Percentiles rank a stretch among this genome's conserved stretches.
Conservation (phyloP, 495 filamentous ascomycete species). For the Cenococcum geophilum region DNA sequence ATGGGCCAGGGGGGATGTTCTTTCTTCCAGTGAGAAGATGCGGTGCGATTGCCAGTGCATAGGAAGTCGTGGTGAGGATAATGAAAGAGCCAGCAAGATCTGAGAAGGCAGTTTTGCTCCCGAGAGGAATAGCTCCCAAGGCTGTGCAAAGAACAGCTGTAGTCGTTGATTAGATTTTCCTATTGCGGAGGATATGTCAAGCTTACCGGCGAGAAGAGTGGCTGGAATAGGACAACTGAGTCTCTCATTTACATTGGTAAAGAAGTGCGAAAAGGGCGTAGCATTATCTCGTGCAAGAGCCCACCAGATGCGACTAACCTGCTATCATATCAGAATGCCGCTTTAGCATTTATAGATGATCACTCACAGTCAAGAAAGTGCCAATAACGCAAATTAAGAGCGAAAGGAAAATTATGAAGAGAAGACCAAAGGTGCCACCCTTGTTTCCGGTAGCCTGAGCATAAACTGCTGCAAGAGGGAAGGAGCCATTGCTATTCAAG, state of each 20-base stretch:
- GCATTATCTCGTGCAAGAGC: slow-evolving; percentile 69
- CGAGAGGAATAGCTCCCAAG: slow-evolving; percentile 71
- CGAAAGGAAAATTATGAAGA: slow-evolving; percentile 62
- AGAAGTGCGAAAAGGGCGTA: slow-evolving; percentile 47
- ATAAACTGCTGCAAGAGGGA: slow-evolving; percentile 75
- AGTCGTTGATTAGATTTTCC: too few species aligned
- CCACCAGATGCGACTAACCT: slow-evolving; percentile 64
- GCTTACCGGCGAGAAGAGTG: slow-evolving; percentile 52
- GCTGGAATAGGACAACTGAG: slow-evolving; percentile 58
- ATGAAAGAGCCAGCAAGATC: slow-evolving; percentile 69
- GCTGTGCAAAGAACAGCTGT: slow-evolving; percentile 48
- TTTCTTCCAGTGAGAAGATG: slow-evolving; percentile 61
- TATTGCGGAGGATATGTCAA: too few species aligned
- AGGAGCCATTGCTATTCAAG: slow-evolving; percentile 47
- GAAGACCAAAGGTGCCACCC: slow-evolving; percentile 56
- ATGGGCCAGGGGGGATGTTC: slow-evolving; percentile 51
- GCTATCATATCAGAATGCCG: too few species aligned
- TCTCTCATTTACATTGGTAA: slow-evolving; percentile 43
- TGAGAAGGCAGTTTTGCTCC: slow-evolving; percentile 64
- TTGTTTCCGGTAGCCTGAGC: slow-evolving; percentile 60
- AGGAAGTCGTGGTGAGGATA: slow-evolving; percentile 64
- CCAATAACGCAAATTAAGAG: slow-evolving; percentile 59
- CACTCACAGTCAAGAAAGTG: slow-evolving; percentile 59
- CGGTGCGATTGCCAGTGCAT: slow-evolving; percentile 67
- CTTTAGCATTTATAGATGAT: too few species aligned